Conservation (phyloP, 106 monocot species). For the Platanthera guangdongensis region DNA sequence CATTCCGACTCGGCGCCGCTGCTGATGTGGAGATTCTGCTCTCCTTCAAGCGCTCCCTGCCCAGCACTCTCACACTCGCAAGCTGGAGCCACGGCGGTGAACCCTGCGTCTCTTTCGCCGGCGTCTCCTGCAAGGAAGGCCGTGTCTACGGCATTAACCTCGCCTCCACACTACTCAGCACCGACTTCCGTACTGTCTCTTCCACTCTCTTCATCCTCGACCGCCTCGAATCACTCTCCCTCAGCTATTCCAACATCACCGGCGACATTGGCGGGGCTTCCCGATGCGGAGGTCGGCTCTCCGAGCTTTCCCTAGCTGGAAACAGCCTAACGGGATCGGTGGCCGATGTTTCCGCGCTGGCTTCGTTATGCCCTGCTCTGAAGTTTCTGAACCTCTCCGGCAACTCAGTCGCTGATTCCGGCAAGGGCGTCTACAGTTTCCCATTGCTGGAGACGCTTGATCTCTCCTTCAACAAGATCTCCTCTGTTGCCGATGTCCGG, state of each 20-base stretch:
- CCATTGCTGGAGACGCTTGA: constrained; percentile 37
- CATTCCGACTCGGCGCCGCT: not conserved
- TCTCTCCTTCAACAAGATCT: constrained; percentile 53
- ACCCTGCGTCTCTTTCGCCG: constrained; percentile 44
- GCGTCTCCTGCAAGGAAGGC: constrained; percentile 38
- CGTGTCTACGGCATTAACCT: constrained; percentile 35
- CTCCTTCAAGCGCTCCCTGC: constrained; percentile 53
- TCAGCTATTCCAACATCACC: constrained; percentile 41
- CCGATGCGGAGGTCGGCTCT: constrained; percentile 29
- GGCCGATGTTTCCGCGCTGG: constrained; percentile 27
- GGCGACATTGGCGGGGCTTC: constrained; percentile 16
- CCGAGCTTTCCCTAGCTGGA: constrained; percentile 44
- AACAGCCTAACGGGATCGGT: constrained; percentile 23
- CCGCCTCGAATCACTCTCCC: constrained; percentile 35
- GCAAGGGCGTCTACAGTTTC: constrained; percentile 6
- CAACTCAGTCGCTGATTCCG: constrained; percentile 6
- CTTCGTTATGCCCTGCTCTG: constrained; percentile 12
- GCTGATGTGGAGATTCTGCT: constrained; percentile 38
- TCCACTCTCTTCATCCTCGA: constrained; percentile 32
- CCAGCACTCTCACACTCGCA: constrained; percentile 23
- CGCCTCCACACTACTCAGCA: constrained; percentile 26
- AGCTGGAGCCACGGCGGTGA: constrained; percentile 29
- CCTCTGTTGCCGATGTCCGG: constrained; percentile 19
- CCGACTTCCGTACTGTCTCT: constrained; percentile 34
- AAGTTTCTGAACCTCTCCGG: constrained; percentile 18